phyloP scores from a whole-genome alignment of 306 rosid genomes.

The Malus sylvestris region DNA sequence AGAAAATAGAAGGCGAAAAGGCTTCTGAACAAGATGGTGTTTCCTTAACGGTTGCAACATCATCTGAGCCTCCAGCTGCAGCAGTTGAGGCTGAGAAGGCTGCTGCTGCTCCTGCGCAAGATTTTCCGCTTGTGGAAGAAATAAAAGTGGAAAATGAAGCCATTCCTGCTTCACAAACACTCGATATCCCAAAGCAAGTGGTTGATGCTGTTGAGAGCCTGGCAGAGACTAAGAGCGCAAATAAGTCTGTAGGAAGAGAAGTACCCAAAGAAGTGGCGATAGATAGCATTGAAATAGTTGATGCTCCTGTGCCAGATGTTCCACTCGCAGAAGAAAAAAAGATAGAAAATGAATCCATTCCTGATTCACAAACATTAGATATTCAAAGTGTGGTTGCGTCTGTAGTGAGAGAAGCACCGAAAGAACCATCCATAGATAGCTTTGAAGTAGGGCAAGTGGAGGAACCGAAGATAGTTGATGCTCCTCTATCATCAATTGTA shows the following conservation, averaged over 20 bases:
- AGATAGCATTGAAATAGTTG: slow-evolving; percentile 11
- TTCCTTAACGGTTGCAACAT: slow-evolving; percentile 17
- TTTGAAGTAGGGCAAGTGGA: slow-evolving; percentile 24
- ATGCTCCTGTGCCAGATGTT: slow-evolving; percentile 1
- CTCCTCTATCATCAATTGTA: slow-evolving; percentile 15
- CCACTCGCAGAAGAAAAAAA: slow-evolving; percentile 11
- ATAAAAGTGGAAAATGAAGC: slow-evolving; percentile 24
- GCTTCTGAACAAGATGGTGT: slow-evolving; percentile 18
- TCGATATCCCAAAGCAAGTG: slow-evolving; percentile 13
- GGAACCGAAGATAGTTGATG: slow-evolving; percentile 20
- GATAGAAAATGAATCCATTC: slow-evolving; percentile 25
- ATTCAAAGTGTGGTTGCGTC: background rate
- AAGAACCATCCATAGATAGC: slow-evolving; percentile 6
- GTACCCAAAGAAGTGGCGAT: slow-evolving; percentile 5
- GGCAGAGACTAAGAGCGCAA: background rate
- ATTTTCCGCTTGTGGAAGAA: slow-evolving; percentile 10
- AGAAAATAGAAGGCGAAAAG: slow-evolving; percentile 35
- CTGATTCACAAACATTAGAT: slow-evolving; percentile 18
- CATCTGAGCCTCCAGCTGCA: background rate
- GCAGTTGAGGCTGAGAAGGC: slow-evolving; percentile 13
- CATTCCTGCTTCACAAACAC: slow-evolving; percentile 18
- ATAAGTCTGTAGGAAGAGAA: slow-evolving; percentile 7
- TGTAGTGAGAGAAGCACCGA: slow-evolving; percentile 13
- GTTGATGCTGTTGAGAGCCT: slow-evolving; percentile 8
- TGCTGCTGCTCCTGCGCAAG: slow-evolving; percentile 18